phyloP scores from a whole-genome alignment of 495 filamentous ascomycete genomes.

The Xylaria venustula region DNA sequence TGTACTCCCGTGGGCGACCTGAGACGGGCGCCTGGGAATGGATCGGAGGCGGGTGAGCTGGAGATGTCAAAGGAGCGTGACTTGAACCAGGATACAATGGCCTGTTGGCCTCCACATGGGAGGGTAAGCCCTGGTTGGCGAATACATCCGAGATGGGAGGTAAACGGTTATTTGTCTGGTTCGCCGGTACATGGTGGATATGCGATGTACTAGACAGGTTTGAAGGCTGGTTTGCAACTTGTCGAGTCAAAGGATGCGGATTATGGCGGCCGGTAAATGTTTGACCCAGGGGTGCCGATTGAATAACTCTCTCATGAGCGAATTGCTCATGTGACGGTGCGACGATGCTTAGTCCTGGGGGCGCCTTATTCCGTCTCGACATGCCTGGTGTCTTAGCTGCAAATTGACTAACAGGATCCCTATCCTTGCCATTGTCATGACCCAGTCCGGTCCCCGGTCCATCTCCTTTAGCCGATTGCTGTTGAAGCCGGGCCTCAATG shows the following conservation, averaged over 20 bases:
- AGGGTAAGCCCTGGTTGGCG: slow-evolving; percentile 70
- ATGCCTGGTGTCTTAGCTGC: slow-evolving; percentile 64
- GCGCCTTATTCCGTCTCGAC: slow-evolving; percentile 72
- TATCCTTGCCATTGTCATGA: slow-evolving; percentile 40
- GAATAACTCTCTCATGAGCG: slow-evolving; percentile 91
- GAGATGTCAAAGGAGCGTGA: slow-evolving; percentile 78
- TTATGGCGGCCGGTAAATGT: slow-evolving; percentile 90
- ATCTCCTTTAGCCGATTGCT: slow-evolving; percentile 74
- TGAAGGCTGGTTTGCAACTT: slow-evolving; percentile 80
- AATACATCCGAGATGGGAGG: slow-evolving; percentile 96
- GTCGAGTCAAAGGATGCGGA: slow-evolving; percentile 76
- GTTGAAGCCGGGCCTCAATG: slow-evolving; percentile 88
- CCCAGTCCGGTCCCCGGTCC: slow-evolving; percentile 10
- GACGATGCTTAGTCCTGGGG: slow-evolving; percentile 91
- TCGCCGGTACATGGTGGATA: slow-evolving; percentile 87
- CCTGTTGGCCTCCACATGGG: slow-evolving; percentile 46
- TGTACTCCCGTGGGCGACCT: slow-evolving; percentile 78
- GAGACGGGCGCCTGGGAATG: slow-evolving; percentile 40
- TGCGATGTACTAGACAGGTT: slow-evolving; percentile 84
- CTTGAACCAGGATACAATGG: slow-evolving; percentile 53
- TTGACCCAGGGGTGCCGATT: slow-evolving; percentile 93
- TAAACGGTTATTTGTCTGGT: slow-evolving; percentile 86
- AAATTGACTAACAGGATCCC: slow-evolving; percentile 53
- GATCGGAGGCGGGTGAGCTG: slow-evolving; percentile 53
- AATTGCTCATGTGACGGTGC: slow-evolving; percentile 95